phyloP scores from a whole-genome alignment of 495 filamentous ascomycete genomes.

The Polyplosphaeria fusca region DNA sequence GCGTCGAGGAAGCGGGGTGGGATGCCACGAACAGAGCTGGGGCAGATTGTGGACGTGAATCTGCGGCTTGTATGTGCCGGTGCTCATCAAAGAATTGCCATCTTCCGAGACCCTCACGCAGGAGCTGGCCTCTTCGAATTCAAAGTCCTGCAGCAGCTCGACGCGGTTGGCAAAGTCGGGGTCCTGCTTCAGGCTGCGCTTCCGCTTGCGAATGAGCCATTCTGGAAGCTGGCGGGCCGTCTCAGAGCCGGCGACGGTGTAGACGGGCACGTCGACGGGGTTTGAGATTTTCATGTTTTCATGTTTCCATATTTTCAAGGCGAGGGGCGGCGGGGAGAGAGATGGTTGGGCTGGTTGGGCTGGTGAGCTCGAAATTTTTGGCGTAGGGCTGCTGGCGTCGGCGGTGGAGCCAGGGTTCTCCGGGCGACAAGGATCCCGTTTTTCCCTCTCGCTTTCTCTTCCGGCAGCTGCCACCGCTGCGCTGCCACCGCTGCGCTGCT shows the following conservation, averaged over 20 bases:
- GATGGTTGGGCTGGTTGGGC: background rate
- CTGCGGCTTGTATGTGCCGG: conserved; percentile 84
- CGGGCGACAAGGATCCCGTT: background rate
- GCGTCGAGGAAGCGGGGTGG: no score
- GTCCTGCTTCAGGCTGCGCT: conserved; percentile 90
- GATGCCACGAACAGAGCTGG: no score
- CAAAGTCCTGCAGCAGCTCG: conserved; percentile 95
- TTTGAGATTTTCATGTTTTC: conserved; percentile 93
- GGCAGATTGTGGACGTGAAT: conserved; percentile 49
- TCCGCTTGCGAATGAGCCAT: conserved; percentile 87
- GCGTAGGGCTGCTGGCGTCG: background rate
- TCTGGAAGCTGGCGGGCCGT: conserved; percentile 90
- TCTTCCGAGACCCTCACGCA: conserved; percentile 91
- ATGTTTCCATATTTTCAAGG: no score
- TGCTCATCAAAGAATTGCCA: conserved; percentile 97
- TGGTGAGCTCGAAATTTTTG: background rate
- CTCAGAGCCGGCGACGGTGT: conserved; percentile 90
- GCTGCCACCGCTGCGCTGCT: background rate
- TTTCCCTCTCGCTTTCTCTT: no score
- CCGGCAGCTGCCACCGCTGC: no score
- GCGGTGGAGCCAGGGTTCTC: background rate
- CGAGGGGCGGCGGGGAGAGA: conserved; percentile 24
- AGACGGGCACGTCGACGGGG: conserved; percentile 84
- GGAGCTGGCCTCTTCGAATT: conserved; percentile 96
- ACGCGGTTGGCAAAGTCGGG: conserved; percentile 89